Percentiles rank a stretch among this genome's conserved stretches.
Evolutionary conservation across 371 early-diverging fungal genomes (phyloP).

Genomic region (Fennellomyces sp.): DNA sequence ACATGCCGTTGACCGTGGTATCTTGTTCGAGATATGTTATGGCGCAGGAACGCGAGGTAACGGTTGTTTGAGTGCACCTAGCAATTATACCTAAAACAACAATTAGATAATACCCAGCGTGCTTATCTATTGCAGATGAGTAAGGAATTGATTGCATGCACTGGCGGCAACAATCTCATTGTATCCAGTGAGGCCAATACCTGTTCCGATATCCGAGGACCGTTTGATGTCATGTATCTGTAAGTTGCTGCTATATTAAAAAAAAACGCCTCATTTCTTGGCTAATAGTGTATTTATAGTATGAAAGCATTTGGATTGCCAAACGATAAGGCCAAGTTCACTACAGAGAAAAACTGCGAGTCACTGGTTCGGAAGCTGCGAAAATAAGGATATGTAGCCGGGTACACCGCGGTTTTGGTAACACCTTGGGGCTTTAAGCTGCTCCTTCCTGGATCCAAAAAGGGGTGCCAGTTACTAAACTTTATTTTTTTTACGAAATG

Average conservation of each 20-base stretch:
- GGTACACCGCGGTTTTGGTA: too few relatives aligned
- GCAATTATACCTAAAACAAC: neutral
- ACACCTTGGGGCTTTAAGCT: too few relatives aligned
- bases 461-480: too few relatives aligned
- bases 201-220: slow-evolving; percentile 32
- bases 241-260: slow-evolving; percentile 19
- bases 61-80: too few relatives aligned
- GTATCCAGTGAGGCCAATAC: slow-evolving; percentile 34
- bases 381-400: too few relatives aligned
- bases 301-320: slow-evolving; percentile 39
- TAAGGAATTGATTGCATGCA: slow-evolving; percentile 26
- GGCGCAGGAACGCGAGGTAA: slow-evolving; percentile 76
- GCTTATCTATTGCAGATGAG: slow-evolving; percentile 28
- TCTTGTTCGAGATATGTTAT: slow-evolving; percentile 86
- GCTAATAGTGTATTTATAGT: slow-evolving; percentile 10
- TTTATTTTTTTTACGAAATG: too few relatives aligned
- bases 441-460: too few relatives aligned
- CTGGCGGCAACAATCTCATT: slow-evolving; percentile 22
- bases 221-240: slow-evolving; percentile 38
- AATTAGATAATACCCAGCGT: slow-evolving; percentile 32
- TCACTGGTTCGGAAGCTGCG: slow-evolving; percentile 12
- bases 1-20: slow-evolving; percentile 62
- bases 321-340: slow-evolving; percentile 38
- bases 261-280: neutral
- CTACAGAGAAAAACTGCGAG: slow-evolving; percentile 29